A percentile compares a stretch with the other conserved stretches of the same genome.
Evolutionary conservation across 2,329 filamentous ascomycete species (phyloP).

Genomic region (Cordyceps cicadae): DNA sequence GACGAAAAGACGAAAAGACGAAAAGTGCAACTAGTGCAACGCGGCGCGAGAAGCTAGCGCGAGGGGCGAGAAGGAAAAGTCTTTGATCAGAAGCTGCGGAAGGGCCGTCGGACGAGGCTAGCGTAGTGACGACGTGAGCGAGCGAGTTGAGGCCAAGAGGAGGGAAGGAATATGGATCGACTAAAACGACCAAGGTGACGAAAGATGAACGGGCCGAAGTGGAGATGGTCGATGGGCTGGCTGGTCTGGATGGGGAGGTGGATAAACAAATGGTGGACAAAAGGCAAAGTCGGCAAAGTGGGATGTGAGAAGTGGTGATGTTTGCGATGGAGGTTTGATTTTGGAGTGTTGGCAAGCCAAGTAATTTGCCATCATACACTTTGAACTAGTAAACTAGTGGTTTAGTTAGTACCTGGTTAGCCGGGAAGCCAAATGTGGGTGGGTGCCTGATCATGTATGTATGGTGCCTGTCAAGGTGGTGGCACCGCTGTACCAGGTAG

Average conservation of each 20-base stretch:
- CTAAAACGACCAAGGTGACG: slow-evolving; percentile 4
- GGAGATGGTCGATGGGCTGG: neutral
- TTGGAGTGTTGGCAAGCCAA: neutral
- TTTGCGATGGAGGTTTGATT: slow-evolving; percentile 9
- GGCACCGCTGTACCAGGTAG: too few relatives aligned
- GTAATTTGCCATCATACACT: too few relatives aligned
- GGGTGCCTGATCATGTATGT: slow-evolving; percentile 1
- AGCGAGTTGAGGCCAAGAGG: neutral
- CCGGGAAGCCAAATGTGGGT: neutral
- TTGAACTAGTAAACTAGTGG: too few relatives aligned
- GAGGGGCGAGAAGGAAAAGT: neutral
- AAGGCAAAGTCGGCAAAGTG: neutral
- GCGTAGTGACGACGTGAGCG: neutral
- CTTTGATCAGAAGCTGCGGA: neutral
- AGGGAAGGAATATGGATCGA: neutral
- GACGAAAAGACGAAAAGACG: neutral
- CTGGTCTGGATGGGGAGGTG: neutral
- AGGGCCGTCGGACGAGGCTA: neutral
- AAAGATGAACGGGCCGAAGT: slow-evolving; percentile 7
- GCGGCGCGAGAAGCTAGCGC: slow-evolving; percentile 1
- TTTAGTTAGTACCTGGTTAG: too few relatives aligned
- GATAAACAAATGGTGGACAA: neutral
- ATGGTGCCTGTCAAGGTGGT: neutral
- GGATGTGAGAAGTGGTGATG: slow-evolving; percentile 5
- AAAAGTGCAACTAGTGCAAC: too few relatives aligned